Percentiles rank a stretch among this genome's conserved stretches.
Evolutionary conservation across 2,329 filamentous ascomycete species (phyloP).

Genomic region (Rhinocladiella mackenziei): DNA sequence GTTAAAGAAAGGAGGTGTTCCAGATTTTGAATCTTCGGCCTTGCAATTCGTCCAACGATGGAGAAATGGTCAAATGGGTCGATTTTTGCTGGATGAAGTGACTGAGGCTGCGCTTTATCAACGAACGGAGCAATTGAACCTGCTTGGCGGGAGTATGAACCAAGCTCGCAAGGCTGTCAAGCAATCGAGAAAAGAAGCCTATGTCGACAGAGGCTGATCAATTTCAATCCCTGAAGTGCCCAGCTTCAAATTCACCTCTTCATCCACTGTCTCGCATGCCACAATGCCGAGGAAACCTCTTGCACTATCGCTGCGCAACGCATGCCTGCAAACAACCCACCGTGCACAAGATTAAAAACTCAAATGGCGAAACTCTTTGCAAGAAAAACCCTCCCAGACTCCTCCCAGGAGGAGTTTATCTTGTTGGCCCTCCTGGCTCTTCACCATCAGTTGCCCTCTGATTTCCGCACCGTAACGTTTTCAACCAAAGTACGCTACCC

Average conservation of each 20-base stretch:
- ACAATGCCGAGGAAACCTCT: too few species aligned
- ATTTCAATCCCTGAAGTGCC: not conserved
- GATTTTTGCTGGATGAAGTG: constrained; percentile 75
- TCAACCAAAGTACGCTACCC: too few species aligned
- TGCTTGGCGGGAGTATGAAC: constrained; percentile 40
- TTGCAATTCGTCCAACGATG: constrained; percentile 78
- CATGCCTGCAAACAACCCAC: not conserved
- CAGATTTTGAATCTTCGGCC: constrained; percentile 69
- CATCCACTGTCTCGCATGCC: too few species aligned
- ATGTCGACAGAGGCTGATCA: constrained; percentile 15
- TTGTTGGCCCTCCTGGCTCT: too few species aligned
- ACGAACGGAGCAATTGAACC: constrained; percentile 32
- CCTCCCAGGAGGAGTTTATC: too few species aligned
- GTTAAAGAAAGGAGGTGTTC: constrained; percentile 66
- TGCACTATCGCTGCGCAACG: too few species aligned
- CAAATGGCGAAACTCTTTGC: too few species aligned
- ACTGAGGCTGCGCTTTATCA: constrained; percentile 56
- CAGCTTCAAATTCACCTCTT: not conserved
- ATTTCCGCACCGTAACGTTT: too few species aligned
- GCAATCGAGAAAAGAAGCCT: constrained; percentile 26
- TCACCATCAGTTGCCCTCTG: too few species aligned
- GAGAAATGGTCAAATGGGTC: constrained; percentile 70
- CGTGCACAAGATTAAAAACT: not conserved
- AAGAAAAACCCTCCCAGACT: constrained; percentile 1
- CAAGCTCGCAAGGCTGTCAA: constrained; percentile 43